A percentile compares a stretch with the other conserved stretches of the same genome.
Conservation (phyloP, 768 basidiomycete genomes). For the Amanita muscaria region DNA sequence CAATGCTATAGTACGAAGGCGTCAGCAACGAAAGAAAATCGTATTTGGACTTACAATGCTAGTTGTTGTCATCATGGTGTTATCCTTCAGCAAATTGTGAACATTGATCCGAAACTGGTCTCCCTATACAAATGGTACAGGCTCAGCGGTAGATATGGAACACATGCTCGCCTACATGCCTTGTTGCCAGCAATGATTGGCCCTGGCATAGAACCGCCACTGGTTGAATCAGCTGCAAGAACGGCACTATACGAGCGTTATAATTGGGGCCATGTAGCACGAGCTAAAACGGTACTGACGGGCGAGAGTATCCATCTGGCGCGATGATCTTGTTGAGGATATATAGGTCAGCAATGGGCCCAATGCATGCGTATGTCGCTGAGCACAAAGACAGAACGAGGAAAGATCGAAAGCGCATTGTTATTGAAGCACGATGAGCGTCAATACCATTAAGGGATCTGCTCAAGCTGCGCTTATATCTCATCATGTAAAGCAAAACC, state of each 20-base stretch:
- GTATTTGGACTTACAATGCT: slow-evolving; percentile 16
- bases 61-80: slow-evolving; percentile 31
- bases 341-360: slow-evolving; percentile 13
- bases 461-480: too few species aligned
- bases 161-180: slow-evolving; percentile 8
- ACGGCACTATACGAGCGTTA: too few species aligned
- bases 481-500: too few species aligned
- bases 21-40: neutral
- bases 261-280: neutral
- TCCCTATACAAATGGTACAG: slow-evolving; percentile 14
- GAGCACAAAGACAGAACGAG: neutral
- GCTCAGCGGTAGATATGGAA: neutral
- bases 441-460: too few species aligned
- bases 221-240: slow-evolving; percentile 12
- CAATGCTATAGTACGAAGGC: slow-evolving; percentile 24
- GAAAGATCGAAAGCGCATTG: neutral
- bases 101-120: slow-evolving; percentile 33
- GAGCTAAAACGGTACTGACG: too few species aligned
- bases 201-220: slow-evolving; percentile 22
- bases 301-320: too few species aligned
- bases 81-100: slow-evolving; percentile 28
- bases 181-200: slow-evolving; percentile 30
- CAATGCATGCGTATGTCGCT: too few species aligned
- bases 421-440: too few species aligned
- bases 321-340: slow-evolving; percentile 22